Percentiles rank a stretch among this genome's conserved stretches.
phyloP scores from a whole-genome alignment of 2,329 filamentous ascomycete genomes.

The Fonsecaea pedrosoi region DNA sequence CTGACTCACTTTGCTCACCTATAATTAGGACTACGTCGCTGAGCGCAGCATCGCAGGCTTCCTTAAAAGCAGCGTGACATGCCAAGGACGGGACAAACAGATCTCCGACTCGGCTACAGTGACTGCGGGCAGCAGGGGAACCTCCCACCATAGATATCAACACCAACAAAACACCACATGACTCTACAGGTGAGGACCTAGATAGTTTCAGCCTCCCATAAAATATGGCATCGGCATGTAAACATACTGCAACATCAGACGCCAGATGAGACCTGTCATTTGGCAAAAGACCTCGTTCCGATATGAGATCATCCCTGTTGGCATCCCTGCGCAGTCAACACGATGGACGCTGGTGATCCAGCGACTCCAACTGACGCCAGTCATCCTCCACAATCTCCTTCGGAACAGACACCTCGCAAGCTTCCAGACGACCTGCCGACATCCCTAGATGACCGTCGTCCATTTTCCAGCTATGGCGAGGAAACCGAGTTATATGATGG shows the following conservation, averaged over 20 bases:
- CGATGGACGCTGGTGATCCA: slow-evolving; percentile 32
- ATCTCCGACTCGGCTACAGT: neutral
- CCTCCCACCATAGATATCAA: neutral
- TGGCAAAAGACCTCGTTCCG: slow-evolving; percentile 12
- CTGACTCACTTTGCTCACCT: neutral
- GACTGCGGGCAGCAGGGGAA: neutral
- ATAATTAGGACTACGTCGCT: neutral
- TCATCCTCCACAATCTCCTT: slow-evolving; percentile 24
- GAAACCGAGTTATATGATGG: slow-evolving; percentile 99
- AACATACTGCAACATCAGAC: neutral
- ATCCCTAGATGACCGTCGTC: slow-evolving; percentile 85
- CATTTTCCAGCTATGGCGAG: slow-evolving; percentile 68
- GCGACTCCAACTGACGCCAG: slow-evolving; percentile 20
- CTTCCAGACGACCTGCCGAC: slow-evolving; percentile 87
- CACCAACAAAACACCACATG: neutral
- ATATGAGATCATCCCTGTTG: slow-evolving; percentile 21
- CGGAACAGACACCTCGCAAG: slow-evolving; percentile 39
- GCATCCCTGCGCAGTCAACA: slow-evolving; percentile 19
- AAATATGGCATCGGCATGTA: neutral
- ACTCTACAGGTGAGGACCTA: neutral
- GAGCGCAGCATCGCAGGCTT: neutral
- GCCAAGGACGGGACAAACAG: slow-evolving; percentile 2
- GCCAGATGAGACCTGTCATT: slow-evolving; percentile 1
- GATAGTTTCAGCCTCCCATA: neutral
- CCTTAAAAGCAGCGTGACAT: neutral